Conservation (phyloP, 2,329 filamentous ascomycete genomes). For the Zalaria obscura region DNA sequence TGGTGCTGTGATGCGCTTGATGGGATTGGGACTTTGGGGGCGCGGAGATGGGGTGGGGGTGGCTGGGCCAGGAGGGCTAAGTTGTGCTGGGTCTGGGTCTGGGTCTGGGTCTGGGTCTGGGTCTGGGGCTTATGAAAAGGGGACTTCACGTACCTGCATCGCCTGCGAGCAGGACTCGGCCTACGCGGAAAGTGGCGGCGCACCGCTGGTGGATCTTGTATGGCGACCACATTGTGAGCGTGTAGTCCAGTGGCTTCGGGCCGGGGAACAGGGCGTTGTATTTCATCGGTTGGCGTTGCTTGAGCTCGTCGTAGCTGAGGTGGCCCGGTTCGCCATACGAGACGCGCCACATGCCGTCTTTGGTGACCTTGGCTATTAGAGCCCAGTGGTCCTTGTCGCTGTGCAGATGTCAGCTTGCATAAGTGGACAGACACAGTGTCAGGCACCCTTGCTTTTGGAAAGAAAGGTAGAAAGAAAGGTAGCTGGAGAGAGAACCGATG, state of each 20-base stretch:
- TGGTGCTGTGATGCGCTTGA: constrained; percentile 18
- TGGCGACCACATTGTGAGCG: constrained; percentile 20
- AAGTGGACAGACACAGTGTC: too few species aligned
- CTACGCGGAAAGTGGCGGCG: constrained; percentile 15
- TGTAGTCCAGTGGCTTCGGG: constrained; percentile 12
- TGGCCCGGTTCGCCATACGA: constrained; percentile 22
- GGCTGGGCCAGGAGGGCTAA: too few species aligned
- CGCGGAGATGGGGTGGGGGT: too few species aligned
- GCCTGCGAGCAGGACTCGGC: constrained; percentile 16
- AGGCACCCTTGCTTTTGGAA: constrained; percentile 3
- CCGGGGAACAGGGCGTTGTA: constrained; percentile 11
- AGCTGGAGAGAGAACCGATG: too few species aligned
- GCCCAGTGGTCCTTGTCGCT: constrained; percentile 14
- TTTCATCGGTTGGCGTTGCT: constrained; percentile 8
- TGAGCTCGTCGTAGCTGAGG: constrained; percentile 10
- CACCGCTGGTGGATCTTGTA: constrained; percentile 26
- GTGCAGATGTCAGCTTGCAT: constrained; percentile 1
- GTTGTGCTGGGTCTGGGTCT: too few species aligned
- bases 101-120: too few species aligned
- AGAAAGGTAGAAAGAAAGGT: constrained; percentile 2
- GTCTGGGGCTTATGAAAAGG: too few species aligned
- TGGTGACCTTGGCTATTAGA: constrained; percentile 10
- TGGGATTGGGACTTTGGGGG: constrained; percentile 11
- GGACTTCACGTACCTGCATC: too few species aligned
- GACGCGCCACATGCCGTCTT: constrained; percentile 23